Conservation (phyloP, 305 asterid species). For the Galium porrigens region DNA sequence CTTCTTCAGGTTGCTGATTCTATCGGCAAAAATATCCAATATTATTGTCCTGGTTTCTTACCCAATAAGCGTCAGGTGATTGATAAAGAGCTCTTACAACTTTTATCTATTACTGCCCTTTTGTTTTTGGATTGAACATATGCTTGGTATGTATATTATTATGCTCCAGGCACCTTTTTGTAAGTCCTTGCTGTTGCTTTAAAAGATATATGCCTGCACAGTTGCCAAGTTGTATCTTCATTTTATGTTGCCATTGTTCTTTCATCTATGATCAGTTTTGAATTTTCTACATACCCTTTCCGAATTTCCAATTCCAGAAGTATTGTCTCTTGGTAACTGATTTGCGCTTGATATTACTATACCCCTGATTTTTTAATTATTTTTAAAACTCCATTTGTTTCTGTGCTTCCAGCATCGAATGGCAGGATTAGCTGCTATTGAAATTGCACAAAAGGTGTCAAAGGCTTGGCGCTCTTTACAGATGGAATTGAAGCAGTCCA, state of each 20-base stretch:
- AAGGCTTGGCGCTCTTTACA: conserved; percentile 85
- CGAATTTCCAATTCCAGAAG: neutral
- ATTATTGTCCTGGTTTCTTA: conserved; percentile 75
- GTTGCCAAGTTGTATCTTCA: neutral
- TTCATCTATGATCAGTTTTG: neutral
- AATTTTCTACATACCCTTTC: neutral
- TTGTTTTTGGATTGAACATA: neutral
- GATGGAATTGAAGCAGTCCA: conserved; percentile 67
- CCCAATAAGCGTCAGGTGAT: conserved; percentile 90
- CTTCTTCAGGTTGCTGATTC: conserved; percentile 86
- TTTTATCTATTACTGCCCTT: conserved; percentile 9
- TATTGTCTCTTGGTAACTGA: neutral
- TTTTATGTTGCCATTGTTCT: neutral
- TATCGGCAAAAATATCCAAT: conserved; percentile 79
- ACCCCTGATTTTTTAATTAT: conserved; percentile 15
- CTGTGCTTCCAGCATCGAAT: conserved; percentile 63
- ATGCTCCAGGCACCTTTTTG: neutral
- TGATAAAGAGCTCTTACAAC: conserved; percentile 9
- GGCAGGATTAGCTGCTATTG: conserved; percentile 98
- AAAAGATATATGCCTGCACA: neutral
- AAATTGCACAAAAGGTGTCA: conserved; percentile 85
- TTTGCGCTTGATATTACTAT: neutral
- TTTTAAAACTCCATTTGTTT: conserved; percentile 9
- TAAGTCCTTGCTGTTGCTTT: neutral
- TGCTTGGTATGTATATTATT: neutral